A percentile compares a stretch with the other conserved stretches of the same genome.
Conservation (phyloP, 768 basidiomycete genomes). For the Grammothele lineata region DNA sequence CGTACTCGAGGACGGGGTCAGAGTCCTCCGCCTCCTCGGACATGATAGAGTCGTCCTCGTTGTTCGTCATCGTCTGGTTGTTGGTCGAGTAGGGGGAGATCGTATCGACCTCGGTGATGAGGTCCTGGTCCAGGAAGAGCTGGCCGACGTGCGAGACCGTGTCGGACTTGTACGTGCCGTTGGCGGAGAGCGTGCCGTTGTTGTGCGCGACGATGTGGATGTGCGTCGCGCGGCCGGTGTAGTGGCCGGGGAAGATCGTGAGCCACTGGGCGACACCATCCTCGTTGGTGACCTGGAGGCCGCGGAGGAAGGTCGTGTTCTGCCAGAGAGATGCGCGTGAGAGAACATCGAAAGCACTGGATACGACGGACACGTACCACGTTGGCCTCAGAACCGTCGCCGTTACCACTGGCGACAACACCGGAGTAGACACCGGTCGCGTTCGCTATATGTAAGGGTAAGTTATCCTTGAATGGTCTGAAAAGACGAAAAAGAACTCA, state of each 20-base stretch:
- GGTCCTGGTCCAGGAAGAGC: too few species aligned
- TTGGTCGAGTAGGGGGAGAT: too few species aligned
- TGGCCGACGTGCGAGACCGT: too few species aligned
- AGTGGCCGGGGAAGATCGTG: slow-evolving; percentile 7
- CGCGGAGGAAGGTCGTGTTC: not conserved
- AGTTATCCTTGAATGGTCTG: too few species aligned
- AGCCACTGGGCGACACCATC: slow-evolving; percentile 1
- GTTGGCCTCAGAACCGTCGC: not conserved
- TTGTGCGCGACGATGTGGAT: slow-evolving; percentile 5
- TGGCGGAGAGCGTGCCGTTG: slow-evolving; percentile 1
- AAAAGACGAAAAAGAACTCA: too few species aligned
- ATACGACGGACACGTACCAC: not conserved
- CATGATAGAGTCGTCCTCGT: too few species aligned
- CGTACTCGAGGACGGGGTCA: too few species aligned
- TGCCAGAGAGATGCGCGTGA: not conserved
- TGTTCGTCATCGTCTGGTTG: too few species aligned
- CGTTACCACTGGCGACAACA: not conserved
- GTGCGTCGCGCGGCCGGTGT: slow-evolving; percentile 7
- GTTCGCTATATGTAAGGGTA: too few species aligned
- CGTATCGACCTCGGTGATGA: too few species aligned
- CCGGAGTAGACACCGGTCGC: slow-evolving; percentile 1
- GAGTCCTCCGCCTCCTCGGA: too few species aligned
- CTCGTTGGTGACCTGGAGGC: not conserved
- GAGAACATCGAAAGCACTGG: too few species aligned
- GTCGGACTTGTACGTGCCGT: not conserved